phyloP scores from a whole-genome alignment of 73 alveolate genomes.

The Effrenium voratum region DNA sequence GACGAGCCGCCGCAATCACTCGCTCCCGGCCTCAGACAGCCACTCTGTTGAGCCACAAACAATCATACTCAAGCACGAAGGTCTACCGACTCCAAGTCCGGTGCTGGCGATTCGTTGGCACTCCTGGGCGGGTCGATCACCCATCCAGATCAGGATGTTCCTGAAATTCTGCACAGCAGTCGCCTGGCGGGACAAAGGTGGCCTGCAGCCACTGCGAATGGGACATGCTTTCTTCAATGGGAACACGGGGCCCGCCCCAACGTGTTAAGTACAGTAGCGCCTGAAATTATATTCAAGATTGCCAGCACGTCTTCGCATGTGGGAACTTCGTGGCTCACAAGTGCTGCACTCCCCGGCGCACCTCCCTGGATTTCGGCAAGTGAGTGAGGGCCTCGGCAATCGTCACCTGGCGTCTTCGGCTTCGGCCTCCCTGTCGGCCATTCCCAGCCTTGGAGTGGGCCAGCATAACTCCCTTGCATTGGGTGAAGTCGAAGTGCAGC shows the following conservation, averaged over 20 bases:
- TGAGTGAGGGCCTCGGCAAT: constrained; percentile 70
- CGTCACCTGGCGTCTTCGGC: constrained; percentile 11
- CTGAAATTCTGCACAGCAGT: constrained; percentile 52
- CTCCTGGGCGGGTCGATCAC: constrained; percentile 77
- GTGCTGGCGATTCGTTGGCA: constrained; percentile 70
- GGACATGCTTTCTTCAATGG: too few species aligned
- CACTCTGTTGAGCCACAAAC: too few species aligned
- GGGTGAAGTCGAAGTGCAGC: constrained; percentile 20
- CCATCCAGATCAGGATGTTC: constrained; percentile 66
- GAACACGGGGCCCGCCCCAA: too few species aligned
- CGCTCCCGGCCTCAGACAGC: too few species aligned
- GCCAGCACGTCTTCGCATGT: background rate
- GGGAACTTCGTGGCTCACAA: background rate
- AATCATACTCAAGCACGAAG: too few species aligned
- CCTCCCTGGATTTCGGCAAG: constrained; percentile 62
- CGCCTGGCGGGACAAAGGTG: constrained; percentile 10
- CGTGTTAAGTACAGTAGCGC: background rate
- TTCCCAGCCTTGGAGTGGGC: constrained; percentile 49
- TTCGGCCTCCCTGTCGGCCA: background rate
- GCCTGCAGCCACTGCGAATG: too few species aligned
- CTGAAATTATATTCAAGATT: background rate
- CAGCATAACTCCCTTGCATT: constrained; percentile 31
- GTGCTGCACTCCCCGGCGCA: too few species aligned
- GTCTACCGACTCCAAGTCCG: background rate
- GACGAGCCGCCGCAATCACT: too few species aligned